phyloP scores from a whole-genome alignment of 164 flowering plant genomes.

The Dillenia suffruticosa region DNA sequence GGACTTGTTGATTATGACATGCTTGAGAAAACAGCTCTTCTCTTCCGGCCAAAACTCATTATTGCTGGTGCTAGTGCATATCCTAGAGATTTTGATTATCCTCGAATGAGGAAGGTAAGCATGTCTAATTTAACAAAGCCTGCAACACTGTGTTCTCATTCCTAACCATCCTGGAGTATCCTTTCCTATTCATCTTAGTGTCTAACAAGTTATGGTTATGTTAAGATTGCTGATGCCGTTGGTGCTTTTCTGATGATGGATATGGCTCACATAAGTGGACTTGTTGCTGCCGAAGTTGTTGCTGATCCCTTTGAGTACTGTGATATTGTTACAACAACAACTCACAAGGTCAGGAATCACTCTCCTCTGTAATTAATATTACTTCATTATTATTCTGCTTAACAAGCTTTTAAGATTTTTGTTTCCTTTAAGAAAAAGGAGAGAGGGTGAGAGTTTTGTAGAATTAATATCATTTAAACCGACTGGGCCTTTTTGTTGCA shows the following conservation, averaged over 20 bases:
- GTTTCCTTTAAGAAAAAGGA: no score
- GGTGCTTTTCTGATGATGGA: slow-evolving; percentile 99
- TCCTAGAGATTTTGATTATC: slow-evolving; percentile 93
- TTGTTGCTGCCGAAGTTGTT: slow-evolving; percentile 92
- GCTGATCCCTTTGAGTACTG: slow-evolving; percentile 88
- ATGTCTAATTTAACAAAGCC: background rate
- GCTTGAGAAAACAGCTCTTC: slow-evolving; percentile 89
- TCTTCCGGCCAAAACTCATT: slow-evolving; percentile 87
- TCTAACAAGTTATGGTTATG: slow-evolving; percentile 8
- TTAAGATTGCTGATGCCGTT: slow-evolving; percentile 85
- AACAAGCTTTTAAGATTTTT: no score
- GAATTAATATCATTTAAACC: no score
- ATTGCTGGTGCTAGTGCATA: slow-evolving; percentile 98
- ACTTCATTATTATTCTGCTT: background rate
- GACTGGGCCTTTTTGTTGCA: no score
- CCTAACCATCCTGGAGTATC: no score
- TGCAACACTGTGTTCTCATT: no score
- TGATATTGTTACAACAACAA: slow-evolving; percentile 94
- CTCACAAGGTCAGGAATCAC: slow-evolving; percentile 71
- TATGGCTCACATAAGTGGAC: slow-evolving; percentile 98
- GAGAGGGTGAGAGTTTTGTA: no score
- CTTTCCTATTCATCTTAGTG: background rate
- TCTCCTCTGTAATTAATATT: background rate
- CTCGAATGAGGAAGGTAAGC: slow-evolving; percentile 84
- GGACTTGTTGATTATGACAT: slow-evolving; percentile 91